Evolutionary conservation across 345 rosid species (phyloP), one percentile per base, ranked within the genome.

Genomic region (Acer saccharum): DNA sequence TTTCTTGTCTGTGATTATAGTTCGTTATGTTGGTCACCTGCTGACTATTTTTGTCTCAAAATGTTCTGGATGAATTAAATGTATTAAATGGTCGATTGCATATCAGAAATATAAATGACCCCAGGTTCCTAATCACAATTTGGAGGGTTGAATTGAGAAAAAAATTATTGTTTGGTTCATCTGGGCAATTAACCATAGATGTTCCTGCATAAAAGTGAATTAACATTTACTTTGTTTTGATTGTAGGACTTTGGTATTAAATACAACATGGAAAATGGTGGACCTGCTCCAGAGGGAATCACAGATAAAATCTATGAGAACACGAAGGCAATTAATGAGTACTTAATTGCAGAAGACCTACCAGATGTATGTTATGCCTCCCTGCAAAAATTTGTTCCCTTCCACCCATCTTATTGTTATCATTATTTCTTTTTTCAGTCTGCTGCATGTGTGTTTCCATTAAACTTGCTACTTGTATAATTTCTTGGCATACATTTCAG

Each of bases 191-290:
- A 41, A 57, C 7, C 41, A 48, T 10, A 68, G 23, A 10, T 35
- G 35, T 14, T 39, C 57, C 23, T 48, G 25, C 17, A 3, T 10
- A 12, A 12, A 63, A 43, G 46, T 17, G 65, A 29, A 46, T 27
- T 64, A 27, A 35, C 17, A 20, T 73, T n/a, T 54, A 39, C 9
- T 14, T n/a, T 69, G 52, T 61, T 65, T 39, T 17, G 43, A 12
- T 73, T 78, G 35, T 88, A 94, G 99, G 98, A 97, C 85, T 97
- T 97, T 88, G 99, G 98, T 76, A 94, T 94, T 86, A 97, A 97
- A 87, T 97, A 97, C 87, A 97, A 97, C 87, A 97, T 97, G 99
- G 99, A 89, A 83, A 97, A 93, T 73, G 99, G 99, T 81, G 99
- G 99, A 76, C 99, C 98, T 81, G 98, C 99, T 80, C 98, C 98